A percentile compares a stretch with the other conserved stretches of the same genome.
Conservation (phyloP, 805 yeast genomes). For the Cyberlindnera americana region DNA sequence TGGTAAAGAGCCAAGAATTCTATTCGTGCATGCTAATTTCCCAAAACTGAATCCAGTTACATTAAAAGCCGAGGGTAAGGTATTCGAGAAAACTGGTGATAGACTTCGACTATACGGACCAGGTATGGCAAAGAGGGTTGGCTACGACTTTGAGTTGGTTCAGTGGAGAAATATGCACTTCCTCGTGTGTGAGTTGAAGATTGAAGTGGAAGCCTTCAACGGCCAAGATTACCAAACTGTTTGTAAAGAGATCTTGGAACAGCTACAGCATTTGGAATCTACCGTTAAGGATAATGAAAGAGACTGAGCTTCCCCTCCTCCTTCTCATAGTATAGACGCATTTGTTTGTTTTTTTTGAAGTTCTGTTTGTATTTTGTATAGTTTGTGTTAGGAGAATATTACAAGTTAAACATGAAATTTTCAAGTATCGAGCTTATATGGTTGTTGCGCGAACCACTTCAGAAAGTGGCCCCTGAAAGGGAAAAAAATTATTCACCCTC, state of each 20-base stretch:
- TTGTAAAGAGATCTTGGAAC: constrained; percentile 48
- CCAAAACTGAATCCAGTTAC: constrained; percentile 65
- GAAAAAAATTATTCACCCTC: no score
- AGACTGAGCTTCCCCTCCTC: constrained; percentile 19
- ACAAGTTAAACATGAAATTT: no score
- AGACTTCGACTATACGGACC: constrained; percentile 58
- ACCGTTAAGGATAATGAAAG: constrained; percentile 37
- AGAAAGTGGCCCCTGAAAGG: no score
- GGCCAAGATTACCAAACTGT: constrained; percentile 39
- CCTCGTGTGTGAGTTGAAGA: constrained; percentile 48
- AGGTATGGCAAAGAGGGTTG: constrained; percentile 47
- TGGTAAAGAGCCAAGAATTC: constrained; percentile 29
- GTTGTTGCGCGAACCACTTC: not conserved
- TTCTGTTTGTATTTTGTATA: no score
- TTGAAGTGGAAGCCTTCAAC: constrained; percentile 42
- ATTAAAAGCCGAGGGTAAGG: constrained; percentile 40
- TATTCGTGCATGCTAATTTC: constrained; percentile 64
- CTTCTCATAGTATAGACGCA: no score
- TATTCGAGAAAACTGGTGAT: constrained; percentile 40
- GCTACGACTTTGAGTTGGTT: constrained; percentile 55
- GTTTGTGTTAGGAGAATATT: no score
- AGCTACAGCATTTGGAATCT: constrained; percentile 39
- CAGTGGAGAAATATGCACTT: constrained; percentile 58
- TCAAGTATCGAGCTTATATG: no score
- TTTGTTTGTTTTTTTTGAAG: no score